These are phyloP conservation scores for Zymoseptoria ardabiliae DNA, from an alignment of 2,329 filamentous ascomycete genomes.

Conservation along the genomic window DNA sequence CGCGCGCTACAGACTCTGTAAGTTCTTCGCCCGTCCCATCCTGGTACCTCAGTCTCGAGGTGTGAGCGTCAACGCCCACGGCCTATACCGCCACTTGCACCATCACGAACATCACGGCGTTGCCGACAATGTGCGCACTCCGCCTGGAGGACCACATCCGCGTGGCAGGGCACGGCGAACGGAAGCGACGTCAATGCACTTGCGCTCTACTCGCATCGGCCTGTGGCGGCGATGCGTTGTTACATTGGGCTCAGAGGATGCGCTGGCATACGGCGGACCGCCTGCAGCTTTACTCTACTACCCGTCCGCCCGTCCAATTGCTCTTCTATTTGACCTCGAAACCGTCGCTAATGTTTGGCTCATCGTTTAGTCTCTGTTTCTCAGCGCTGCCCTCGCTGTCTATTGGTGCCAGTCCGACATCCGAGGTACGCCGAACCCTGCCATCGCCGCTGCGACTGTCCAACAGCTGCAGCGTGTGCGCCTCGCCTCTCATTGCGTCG, in stretches of 20 bases:
- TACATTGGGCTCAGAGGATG: slow-evolving; percentile 18
- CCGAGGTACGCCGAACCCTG: slow-evolving; percentile 13
- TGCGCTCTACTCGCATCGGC: neutral
- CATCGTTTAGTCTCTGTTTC: slow-evolving; percentile 18
- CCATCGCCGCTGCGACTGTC: neutral
- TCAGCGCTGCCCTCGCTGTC: slow-evolving; percentile 11
- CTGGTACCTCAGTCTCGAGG: neutral
- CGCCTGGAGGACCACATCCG: slow-evolving; percentile 5
- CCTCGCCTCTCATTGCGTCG: slow-evolving; percentile 8
- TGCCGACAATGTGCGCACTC: neutral
- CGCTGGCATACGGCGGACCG: slow-evolving; percentile 20
- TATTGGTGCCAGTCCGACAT: slow-evolving; percentile 9
- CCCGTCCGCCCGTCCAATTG: slow-evolving; percentile 20
- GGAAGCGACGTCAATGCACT: slow-evolving; percentile 11
- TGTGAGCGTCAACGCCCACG: neutral
- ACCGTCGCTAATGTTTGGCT: slow-evolving; percentile 23
- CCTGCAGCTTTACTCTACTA: slow-evolving; percentile 18
- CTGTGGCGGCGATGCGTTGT: slow-evolving; percentile 16
- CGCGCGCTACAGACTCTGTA: neutral
- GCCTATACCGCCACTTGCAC: neutral
- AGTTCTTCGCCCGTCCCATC: neutral
- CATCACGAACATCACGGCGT: neutral
- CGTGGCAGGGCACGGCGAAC: slow-evolving; percentile 15
- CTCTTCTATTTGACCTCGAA: slow-evolving; percentile 16
- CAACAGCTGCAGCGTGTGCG: slow-evolving; percentile 2